Conservation (phyloP, 306 rosid species). For the Cicer yamashitae region DNA sequence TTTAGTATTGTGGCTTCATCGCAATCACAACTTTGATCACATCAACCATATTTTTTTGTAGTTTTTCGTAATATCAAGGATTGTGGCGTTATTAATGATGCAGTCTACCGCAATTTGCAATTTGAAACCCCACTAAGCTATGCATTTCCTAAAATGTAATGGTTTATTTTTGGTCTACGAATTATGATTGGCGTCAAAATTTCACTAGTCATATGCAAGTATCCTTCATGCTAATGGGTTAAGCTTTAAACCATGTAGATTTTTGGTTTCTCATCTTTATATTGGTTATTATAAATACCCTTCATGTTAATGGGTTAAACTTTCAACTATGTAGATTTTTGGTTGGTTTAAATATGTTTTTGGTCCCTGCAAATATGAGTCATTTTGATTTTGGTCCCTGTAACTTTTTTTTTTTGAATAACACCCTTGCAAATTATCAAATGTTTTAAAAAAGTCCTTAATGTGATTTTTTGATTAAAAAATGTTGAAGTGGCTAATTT, state of each 20-base stretch:
- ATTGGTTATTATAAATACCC: not conserved
- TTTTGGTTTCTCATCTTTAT: slow-evolving; percentile 20
- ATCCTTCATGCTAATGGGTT: not conserved
- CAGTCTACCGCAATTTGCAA: not conserved
- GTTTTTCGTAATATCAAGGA: not conserved
- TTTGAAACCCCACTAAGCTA: not conserved
- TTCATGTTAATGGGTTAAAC: slow-evolving; percentile 1
- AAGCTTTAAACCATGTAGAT: not conserved
- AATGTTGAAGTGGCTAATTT: too few species aligned
- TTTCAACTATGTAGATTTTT: not conserved
- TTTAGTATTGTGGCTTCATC: not conserved
- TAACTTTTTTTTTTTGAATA: too few species aligned
- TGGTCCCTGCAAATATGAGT: too few species aligned
- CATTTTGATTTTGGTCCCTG: too few species aligned
- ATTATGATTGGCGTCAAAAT: not conserved
- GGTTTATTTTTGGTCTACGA: slow-evolving; percentile 20
- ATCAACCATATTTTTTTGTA: not conserved
- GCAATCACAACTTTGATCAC: not conserved
- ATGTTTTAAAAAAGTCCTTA: too few species aligned
- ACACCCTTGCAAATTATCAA: too few species aligned
- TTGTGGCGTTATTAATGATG: not conserved
- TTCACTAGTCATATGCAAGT: not conserved
- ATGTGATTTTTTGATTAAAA: too few species aligned
- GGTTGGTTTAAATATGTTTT: too few species aligned
- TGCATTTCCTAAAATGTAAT: not conserved